Evolutionary conservation across 768 basidiomycete genomes (phyloP), one percentile per base, ranked within the genome.

Genomic region (Omphalotus guepiniiformis): DNA sequence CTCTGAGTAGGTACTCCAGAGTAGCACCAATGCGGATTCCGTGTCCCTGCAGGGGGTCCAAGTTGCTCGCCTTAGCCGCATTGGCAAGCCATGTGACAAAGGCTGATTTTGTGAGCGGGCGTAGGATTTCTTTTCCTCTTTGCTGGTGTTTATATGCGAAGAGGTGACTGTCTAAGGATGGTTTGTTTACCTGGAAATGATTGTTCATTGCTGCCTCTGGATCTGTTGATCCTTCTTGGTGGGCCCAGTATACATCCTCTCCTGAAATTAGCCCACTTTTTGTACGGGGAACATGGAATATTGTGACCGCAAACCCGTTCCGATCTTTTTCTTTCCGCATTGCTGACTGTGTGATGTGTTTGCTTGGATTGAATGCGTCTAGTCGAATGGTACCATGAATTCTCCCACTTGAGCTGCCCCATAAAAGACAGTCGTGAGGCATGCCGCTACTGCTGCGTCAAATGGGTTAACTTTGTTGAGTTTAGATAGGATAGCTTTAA

Each of bases 401-500:
- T 77, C 71, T 0, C 72, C 70, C 0, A 65, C 36, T 0, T 67
- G 38, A 0, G 66, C 63, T 0, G 58, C 58, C 1, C 61, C 34
- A 16, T 58, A 78, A 52, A 76, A 75, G 3, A 56, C 53, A 0
- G 64, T 70, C 3, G 67, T 66, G 3, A 72, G 62, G 48, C 70
- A 73, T 0, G 71, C 66, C 15, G 48, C 68, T 0, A 66, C 57
- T 0, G 75, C 64, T 0, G 63, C 59, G 22, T 74, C 59, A 0
- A 72, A 52, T 0, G 65, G 66, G 4, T 26, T 7, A 2, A 13
- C 4, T 0, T 66, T 54, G 47, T 69, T 43, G 1, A 76, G 59
- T 0, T 57, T n/a, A 0, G 15, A 1, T 0, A 15, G 23, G 8
- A 71, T 39, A 1, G n/a, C n/a, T n/a, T n/a, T n/a, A n/a, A n/a